phyloP scores from a whole-genome alignment of 2,329 filamentous ascomycete species.

The Phialophora chinensis region DNA sequence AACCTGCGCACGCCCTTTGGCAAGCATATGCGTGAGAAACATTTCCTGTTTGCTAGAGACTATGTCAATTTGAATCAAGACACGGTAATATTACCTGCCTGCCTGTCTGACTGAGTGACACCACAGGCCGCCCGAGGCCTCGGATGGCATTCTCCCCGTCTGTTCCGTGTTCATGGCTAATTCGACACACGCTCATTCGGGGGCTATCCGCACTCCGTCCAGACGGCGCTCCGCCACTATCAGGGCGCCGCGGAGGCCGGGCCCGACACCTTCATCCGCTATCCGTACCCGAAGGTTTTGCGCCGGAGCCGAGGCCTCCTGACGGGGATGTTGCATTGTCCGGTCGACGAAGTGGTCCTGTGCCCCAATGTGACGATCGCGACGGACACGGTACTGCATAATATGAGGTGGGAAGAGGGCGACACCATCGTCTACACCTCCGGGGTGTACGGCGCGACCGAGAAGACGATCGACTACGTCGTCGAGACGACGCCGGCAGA shows the following conservation, averaged over 20 bases:
- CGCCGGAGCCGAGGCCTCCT: slow-evolving; percentile 68
- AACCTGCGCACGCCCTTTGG: not conserved
- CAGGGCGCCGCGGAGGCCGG: slow-evolving; percentile 69
- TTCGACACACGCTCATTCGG: slow-evolving; percentile 73
- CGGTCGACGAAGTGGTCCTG: slow-evolving; percentile 71
- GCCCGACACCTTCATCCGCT: slow-evolving; percentile 78
- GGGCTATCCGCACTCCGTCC: slow-evolving; percentile 69
- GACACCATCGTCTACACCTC: slow-evolving; percentile 72
- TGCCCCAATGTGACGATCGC: slow-evolving; percentile 77
- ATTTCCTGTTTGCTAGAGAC: not conserved
- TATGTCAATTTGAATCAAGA: slow-evolving; percentile 6
- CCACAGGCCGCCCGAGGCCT: not conserved
- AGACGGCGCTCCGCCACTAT: slow-evolving; percentile 64
- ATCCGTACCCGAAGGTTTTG: slow-evolving; percentile 66
- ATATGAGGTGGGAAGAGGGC: slow-evolving; percentile 68
- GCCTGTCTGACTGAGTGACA: not conserved
- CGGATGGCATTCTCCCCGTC: not conserved
- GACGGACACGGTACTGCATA: slow-evolving; percentile 77
- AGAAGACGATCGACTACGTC: slow-evolving; percentile 74
- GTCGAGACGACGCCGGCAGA: slow-evolving; percentile 64
- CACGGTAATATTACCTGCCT: not conserved
- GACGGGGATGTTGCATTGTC: slow-evolving; percentile 68
- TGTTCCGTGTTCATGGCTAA: not conserved
- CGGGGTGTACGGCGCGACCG: slow-evolving; percentile 78
- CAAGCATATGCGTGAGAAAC: slow-evolving; percentile 3